These are phyloP conservation scores for Volvox carteri DNA, from an alignment of 163 green algal genomes.

Conservation along the genomic window DNA sequence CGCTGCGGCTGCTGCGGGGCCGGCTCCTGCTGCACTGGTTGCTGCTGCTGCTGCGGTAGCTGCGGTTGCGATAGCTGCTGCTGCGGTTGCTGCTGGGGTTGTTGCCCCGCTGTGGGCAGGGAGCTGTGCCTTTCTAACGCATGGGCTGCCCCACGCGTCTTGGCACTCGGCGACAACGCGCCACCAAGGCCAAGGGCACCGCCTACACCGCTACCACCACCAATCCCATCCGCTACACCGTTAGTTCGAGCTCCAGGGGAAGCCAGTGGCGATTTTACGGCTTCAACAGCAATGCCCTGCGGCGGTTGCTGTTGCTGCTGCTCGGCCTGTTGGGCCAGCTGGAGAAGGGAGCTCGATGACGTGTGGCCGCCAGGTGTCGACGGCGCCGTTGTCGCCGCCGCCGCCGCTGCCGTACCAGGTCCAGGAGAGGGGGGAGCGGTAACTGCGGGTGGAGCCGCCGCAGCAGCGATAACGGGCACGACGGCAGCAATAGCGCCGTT, in stretches of 20 bases:
- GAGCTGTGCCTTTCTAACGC: background rate
- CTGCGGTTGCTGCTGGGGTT: background rate
- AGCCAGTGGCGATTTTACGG: background rate
- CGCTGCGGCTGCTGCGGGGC: slow-evolving; percentile 9
- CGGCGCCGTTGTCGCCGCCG: no score
- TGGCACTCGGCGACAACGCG: background rate
- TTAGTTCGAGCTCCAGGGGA: background rate
- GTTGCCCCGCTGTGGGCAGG: background rate
- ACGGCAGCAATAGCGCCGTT: background rate
- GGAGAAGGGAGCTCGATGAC: background rate
- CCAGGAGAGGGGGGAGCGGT: no score
- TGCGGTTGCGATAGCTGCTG: background rate
- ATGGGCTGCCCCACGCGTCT: background rate
- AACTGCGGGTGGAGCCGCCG: no score
- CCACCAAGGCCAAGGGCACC: no score
- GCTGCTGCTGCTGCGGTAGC: background rate
- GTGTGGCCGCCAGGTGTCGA: background rate
- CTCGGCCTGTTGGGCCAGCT: no score
- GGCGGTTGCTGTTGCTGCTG: background rate
- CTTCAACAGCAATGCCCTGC: background rate
- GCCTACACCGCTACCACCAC: no score
- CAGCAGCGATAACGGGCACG: background rate
- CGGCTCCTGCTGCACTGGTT: background rate
- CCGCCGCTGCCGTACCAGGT: background rate
- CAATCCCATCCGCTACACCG: no score